phyloP scores from a whole-genome alignment of 2,329 filamentous ascomycete genomes.

The Didymella glomerata region DNA sequence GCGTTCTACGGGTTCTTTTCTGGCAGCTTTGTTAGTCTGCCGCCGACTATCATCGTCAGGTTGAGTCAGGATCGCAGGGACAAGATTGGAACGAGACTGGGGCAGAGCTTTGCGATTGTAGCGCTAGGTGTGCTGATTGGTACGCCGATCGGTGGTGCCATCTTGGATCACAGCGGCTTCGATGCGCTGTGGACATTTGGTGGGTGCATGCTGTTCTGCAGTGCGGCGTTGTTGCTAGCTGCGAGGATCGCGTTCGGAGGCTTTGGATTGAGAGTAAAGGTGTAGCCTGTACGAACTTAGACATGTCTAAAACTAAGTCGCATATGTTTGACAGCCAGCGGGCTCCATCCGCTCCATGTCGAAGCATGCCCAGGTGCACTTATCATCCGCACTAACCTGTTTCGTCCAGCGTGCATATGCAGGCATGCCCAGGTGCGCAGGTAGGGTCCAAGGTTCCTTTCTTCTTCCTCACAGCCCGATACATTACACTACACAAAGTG shows the following conservation, averaged over 20 bases:
- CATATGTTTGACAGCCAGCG: background rate
- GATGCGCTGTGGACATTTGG: slow-evolving; percentile 56
- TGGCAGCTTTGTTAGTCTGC: slow-evolving; percentile 57
- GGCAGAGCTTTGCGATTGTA: slow-evolving; percentile 63
- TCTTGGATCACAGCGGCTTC: slow-evolving; percentile 57
- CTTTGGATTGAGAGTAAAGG: slow-evolving; percentile 37
- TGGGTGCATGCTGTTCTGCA: slow-evolving; percentile 43
- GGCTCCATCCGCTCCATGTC: background rate
- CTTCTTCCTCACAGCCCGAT: background rate
- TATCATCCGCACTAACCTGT: background rate
- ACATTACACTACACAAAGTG: background rate
- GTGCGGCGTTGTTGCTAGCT: slow-evolving; percentile 28
- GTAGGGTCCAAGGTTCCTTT: background rate
- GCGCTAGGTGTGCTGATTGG: slow-evolving; percentile 63
- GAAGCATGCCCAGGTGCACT: no score
- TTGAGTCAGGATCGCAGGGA: slow-evolving; percentile 54
- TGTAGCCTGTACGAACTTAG: slow-evolving; percentile 19
- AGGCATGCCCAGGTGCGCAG: background rate
- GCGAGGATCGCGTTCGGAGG: slow-evolving; percentile 40
- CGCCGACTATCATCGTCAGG: slow-evolving; percentile 57
- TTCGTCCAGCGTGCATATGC: background rate
- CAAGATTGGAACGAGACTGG: slow-evolving; percentile 62
- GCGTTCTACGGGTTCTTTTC: slow-evolving; percentile 61
- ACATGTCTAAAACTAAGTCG: background rate
- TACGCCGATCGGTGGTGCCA: slow-evolving; percentile 65